These are phyloP conservation scores for Microdochium paspali DNA, from an alignment of 2,329 filamentous ascomycete genomes.

Conservation along the genomic window DNA sequence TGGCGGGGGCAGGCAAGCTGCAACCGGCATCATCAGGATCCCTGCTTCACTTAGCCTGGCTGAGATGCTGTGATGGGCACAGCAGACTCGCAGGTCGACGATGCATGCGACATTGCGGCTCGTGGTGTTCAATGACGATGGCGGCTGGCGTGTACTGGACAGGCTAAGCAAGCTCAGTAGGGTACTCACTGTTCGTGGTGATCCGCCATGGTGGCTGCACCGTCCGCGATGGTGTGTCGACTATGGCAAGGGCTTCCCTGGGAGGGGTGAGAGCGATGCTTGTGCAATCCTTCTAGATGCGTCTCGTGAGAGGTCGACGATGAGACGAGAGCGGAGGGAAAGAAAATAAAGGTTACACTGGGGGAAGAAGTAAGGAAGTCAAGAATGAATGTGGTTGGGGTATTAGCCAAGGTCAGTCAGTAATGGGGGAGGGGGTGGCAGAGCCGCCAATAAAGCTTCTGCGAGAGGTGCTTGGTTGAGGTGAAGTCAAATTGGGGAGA, in stretches of 20 bases:
- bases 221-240: background rate
- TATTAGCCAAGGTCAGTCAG: too few species aligned
- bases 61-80: too few species aligned
- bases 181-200: background rate
- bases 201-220: background rate
- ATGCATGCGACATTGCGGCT: too few species aligned
- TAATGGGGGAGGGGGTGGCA: too few species aligned
- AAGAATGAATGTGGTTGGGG: too few species aligned
- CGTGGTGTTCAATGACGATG: background rate
- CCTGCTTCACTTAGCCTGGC: too few species aligned
- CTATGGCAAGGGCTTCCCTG: background rate
- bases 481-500: too few species aligned
- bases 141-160: background rate
- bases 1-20: background rate
- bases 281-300: background rate
- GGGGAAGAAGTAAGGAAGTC: too few species aligned
- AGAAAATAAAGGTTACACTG: background rate
- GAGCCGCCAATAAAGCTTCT: too few species aligned
- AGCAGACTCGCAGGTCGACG: too few species aligned
- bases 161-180: background rate
- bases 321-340: background rate
- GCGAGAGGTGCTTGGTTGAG: too few species aligned
- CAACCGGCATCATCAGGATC: background rate
- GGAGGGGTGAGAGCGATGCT: background rate
- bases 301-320: background rate